Percentiles rank a stretch among this genome's conserved stretches.
phyloP scores from a whole-genome alignment of 495 filamentous ascomycete genomes.

The Aspergillus baeticus region DNA sequence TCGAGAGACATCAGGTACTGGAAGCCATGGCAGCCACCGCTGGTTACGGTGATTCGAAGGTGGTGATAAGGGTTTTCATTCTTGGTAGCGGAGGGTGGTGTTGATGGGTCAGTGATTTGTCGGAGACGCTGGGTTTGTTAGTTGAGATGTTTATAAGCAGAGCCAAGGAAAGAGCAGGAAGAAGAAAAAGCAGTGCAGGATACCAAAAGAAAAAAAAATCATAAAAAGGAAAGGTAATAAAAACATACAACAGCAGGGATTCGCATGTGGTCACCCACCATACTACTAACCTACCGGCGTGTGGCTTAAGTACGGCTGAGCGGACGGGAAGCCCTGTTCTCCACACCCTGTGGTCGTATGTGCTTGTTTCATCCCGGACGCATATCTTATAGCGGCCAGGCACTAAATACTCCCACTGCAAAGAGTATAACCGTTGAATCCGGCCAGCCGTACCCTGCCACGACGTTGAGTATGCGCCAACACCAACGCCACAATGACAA shows the following conservation, averaged over 20 bases:
- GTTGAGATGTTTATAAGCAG: not conserved
- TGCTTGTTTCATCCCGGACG: slow-evolving; percentile 11
- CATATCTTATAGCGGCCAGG: not conserved
- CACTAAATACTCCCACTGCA: not conserved
- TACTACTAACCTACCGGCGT: slow-evolving; percentile 51
- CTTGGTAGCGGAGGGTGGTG: slow-evolving; percentile 46
- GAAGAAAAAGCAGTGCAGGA: not conserved
- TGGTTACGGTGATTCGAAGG: slow-evolving; percentile 85
- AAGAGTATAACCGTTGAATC: not conserved
- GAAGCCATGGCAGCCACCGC: slow-evolving; percentile 95
- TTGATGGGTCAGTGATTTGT: slow-evolving; percentile 48
- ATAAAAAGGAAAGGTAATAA: slow-evolving; percentile 36
- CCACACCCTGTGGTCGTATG: slow-evolving; percentile 53
- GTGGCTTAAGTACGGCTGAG: slow-evolving; percentile 52
- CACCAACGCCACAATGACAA: not conserved
- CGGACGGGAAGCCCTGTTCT: slow-evolving; percentile 51
- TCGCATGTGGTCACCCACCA: slow-evolving; percentile 52
- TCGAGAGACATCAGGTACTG: slow-evolving; percentile 93
- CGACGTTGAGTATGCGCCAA: not conserved
- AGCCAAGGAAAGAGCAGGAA: not conserved
- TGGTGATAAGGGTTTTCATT: slow-evolving; percentile 80
- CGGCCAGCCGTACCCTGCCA: slow-evolving; percentile 4
- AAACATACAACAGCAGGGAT: slow-evolving; percentile 51
- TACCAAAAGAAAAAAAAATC: slow-evolving; percentile 1
- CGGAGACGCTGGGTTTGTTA: slow-evolving; percentile 61